Evolutionary conservation across 2,329 filamentous ascomycete species (phyloP).

Genomic region (Phoma sp.): DNA sequence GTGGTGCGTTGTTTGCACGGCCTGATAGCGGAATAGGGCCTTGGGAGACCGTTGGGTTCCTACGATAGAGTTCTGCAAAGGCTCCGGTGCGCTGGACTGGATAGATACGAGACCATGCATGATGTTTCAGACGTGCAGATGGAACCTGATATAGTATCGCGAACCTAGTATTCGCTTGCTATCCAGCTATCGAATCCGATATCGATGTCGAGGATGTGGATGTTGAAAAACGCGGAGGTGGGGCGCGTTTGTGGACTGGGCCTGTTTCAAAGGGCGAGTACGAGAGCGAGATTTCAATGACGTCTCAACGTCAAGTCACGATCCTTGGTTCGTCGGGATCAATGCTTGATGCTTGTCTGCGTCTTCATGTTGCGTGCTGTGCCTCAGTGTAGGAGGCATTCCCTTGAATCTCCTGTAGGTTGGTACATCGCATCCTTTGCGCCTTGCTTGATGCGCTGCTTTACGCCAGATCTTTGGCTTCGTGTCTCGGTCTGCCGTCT

Average conservation of each 20-base stretch:
- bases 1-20: background rate
- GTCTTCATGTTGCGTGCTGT: background rate
- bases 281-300: background rate
- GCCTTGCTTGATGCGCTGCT: background rate
- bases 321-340: background rate
- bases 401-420: background rate
- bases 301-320: background rate
- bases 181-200: background rate
- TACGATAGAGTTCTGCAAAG: constrained; percentile 2
- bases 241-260: background rate
- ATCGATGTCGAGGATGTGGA: background rate
- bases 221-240: background rate
- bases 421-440: background rate
- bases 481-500: background rate
- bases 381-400: background rate
- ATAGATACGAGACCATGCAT: background rate
- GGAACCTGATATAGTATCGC: background rate
- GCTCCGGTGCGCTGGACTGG: constrained; percentile 2
- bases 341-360: background rate
- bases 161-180: background rate
- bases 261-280: background rate
- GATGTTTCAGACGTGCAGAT: constrained; percentile 1
- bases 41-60: constrained; percentile 4
- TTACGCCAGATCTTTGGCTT: background rate
- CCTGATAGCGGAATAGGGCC: background rate